Evolutionary conservation across 371 early-diverging fungal species (phyloP), one percentile per base, ranked within the genome.

Genomic region (Mycotypha africana): DNA sequence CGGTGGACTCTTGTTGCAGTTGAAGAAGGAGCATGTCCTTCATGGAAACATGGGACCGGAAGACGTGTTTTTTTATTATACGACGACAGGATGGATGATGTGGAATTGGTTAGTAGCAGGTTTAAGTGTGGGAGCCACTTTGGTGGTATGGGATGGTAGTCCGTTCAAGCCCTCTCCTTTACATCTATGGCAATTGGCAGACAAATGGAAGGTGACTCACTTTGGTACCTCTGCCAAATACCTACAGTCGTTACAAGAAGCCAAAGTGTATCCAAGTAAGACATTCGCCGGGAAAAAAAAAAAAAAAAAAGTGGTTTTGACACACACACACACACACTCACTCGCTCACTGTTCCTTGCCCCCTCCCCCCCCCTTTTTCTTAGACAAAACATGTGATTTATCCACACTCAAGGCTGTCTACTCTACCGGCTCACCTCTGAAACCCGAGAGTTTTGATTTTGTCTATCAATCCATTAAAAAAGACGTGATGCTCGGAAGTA

Each of bases 51-150:
- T 95, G 61, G 70, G 59, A 0, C 60, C 76, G 1, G 69, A 79
- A 6, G 97, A 95, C 55, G 83, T 91, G 0, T 70, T 91, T 49
- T 86, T 97, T 53, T 92, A 97, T 52, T 97, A 95, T 63, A 93
- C 97, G 0, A 97, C 96, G 0, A 93, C 93, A 0, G 94, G 95
- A 7, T 95, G 95, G 97, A 97, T 97, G 98, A 97, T 97, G 98
- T 97, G 97, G 97, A 94, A 97, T 66, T 97, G 96, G 96, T 79
- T 96, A 19, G 81, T 93, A 0, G 65, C 83, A 12, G 93, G 79
- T 9, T 60, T 93, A n/a, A 70, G 83, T 23, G 69, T 86, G 10
- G 95, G 95, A 21, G 58, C 77, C 9, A 89, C 95, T 1, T 76
- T 95, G 30, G 91, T 95, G 2, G 65, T 89, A 3, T 97, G 89